Evolutionary conservation across 768 basidiomycete genomes (phyloP).

Genomic region (Leccinum variicolor): DNA sequence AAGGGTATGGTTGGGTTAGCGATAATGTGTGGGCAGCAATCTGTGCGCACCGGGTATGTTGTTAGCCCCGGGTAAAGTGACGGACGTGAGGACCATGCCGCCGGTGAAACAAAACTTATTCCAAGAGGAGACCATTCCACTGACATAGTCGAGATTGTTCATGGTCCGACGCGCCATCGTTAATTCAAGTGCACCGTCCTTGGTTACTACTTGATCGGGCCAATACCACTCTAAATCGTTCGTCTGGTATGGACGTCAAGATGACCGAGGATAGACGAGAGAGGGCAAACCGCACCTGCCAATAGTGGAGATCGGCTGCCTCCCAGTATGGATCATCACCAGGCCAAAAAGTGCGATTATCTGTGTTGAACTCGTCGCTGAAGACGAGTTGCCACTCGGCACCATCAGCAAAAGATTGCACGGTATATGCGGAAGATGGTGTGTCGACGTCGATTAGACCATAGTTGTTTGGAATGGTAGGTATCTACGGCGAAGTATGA

Average conservation of each 20-base stretch:
- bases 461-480: slow-evolving; percentile 57
- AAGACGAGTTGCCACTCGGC: slow-evolving; percentile 66
- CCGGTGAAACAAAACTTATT: slow-evolving; percentile 97
- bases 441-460: slow-evolving; percentile 78
- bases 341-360: slow-evolving; percentile 75
- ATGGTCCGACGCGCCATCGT: slow-evolving; percentile 63
- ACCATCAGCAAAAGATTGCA: slow-evolving; percentile 50
- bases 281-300: slow-evolving; percentile 43
- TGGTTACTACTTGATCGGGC: slow-evolving; percentile 73
- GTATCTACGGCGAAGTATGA: slow-evolving; percentile 39
- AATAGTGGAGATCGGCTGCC: slow-evolving; percentile 78
- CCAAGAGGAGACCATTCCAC: slow-evolving; percentile 67
- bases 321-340: slow-evolving; percentile 90
- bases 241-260: slow-evolving; percentile 38
- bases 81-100: slow-evolving; percentile 68
- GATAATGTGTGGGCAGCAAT: neutral
- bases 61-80: slow-evolving; percentile 69
- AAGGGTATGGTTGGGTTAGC: neutral
- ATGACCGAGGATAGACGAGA: neutral
- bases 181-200: slow-evolving; percentile 69
- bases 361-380: slow-evolving; percentile 84
- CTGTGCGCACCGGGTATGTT: slow-evolving; percentile 38
- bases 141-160: slow-evolving; percentile 70
- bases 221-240: slow-evolving; percentile 89
- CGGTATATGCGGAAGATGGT: slow-evolving; percentile 54